phyloP scores from a whole-genome alignment of 129 eudicot species.

The Kitagawia praeruptora region DNA sequence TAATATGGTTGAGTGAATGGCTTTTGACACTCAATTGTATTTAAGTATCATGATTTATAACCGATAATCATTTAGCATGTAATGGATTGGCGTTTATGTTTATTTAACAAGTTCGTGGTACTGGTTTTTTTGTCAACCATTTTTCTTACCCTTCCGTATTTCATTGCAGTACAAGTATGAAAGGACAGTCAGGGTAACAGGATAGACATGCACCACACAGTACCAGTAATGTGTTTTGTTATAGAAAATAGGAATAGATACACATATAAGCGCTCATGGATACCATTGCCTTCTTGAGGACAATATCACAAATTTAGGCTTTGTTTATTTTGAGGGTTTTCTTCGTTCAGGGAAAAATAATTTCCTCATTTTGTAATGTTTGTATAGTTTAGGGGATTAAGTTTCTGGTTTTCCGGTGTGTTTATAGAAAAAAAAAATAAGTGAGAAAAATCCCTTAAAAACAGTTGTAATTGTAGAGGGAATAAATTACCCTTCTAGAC shows the following conservation, averaged over 20 bases:
- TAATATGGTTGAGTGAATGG: background rate
- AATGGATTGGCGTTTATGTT: background rate
- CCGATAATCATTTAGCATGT: no score
- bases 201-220: background rate
- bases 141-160: background rate
- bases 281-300: background rate
- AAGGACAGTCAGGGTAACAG: background rate
- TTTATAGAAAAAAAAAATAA: no score
- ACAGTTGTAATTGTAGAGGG: no score
- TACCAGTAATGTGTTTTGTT: background rate
- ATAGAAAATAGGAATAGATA: background rate
- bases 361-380: no score
- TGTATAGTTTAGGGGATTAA: no score
- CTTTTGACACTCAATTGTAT: background rate
- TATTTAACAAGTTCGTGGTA: background rate
- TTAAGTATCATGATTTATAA: background rate
- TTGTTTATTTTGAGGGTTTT: no score
- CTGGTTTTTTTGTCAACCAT: background rate
- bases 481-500: no score
- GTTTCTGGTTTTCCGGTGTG: no score
- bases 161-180: background rate
- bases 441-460: no score
- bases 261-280: background rate
- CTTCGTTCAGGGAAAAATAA: background rate
- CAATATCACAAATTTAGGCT: background rate